A percentile compares a stretch with the other conserved stretches of the same genome.
phyloP scores from a whole-genome alignment of 1,284 basidiomycete genomes.

The Ustilago shanxiensis region DNA sequence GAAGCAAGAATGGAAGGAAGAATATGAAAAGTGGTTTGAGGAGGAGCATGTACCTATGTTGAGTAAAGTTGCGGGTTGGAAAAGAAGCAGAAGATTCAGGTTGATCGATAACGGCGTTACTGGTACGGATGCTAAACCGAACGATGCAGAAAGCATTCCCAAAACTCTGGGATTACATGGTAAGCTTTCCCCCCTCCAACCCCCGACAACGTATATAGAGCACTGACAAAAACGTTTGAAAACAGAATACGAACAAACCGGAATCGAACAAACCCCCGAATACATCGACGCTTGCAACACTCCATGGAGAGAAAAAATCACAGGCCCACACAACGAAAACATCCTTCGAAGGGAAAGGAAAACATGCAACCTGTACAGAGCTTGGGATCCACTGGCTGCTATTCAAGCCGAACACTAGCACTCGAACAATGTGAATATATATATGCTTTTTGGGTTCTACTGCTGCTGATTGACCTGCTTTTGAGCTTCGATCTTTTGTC shows the following conservation, averaged over 20 bases:
- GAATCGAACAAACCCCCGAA: slow-evolving; percentile 31
- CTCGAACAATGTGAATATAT: too few relatives aligned
- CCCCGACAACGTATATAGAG: too few relatives aligned
- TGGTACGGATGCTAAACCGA: slow-evolving; percentile 24
- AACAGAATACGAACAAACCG: slow-evolving; percentile 33
- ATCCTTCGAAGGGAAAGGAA: slow-evolving; percentile 52
- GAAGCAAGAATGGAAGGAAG: slow-evolving; percentile 3
- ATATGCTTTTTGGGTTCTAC: too few relatives aligned
- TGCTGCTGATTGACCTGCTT: neutral
- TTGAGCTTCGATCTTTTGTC: slow-evolving; percentile 15
- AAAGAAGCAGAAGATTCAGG: slow-evolving; percentile 52
- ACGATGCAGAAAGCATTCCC: slow-evolving; percentile 31
- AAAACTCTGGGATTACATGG: slow-evolving; percentile 51
- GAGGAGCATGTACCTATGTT: slow-evolving; percentile 53
- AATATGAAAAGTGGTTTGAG: slow-evolving; percentile 59
- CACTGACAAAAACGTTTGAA: too few relatives aligned
- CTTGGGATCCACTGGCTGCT: slow-evolving; percentile 57
- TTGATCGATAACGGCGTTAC: slow-evolving; percentile 56
- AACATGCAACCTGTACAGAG: slow-evolving; percentile 50
- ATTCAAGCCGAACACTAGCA: too few relatives aligned
- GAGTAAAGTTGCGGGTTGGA: slow-evolving; percentile 57
- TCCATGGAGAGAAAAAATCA: slow-evolving; percentile 41
- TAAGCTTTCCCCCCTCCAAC: slow-evolving; percentile 22
- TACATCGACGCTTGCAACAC: slow-evolving; percentile 46
- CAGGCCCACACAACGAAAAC: slow-evolving; percentile 20